Evolutionary conservation across 805 yeast species (phyloP).

Genomic region (Ogataea paraovalis): DNA sequence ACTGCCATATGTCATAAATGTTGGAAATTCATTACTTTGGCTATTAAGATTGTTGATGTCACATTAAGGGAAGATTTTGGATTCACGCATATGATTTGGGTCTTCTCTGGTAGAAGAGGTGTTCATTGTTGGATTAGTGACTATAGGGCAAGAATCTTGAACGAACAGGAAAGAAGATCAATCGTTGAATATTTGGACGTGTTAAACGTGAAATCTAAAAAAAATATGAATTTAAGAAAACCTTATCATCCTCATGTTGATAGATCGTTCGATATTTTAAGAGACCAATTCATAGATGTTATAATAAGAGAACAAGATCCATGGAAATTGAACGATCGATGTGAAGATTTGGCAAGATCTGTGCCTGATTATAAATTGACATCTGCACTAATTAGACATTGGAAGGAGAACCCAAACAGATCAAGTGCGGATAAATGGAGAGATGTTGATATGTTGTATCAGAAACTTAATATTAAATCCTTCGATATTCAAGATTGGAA

Average conservation of each 20-base stretch:
- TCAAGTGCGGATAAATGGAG: constrained; percentile 71
- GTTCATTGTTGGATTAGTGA: constrained; percentile 99
- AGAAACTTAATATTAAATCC: constrained; percentile 30
- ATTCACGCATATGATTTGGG: constrained; percentile 84
- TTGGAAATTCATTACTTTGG: constrained; percentile 89
- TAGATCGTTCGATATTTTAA: constrained; percentile 67
- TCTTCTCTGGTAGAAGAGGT: constrained; percentile 97
- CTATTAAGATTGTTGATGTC: constrained; percentile 66
- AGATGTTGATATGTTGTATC: constrained; percentile 58
- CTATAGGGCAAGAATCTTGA: constrained; percentile 66
- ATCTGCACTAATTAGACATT: constrained; percentile 48
- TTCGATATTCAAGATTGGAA: constrained; percentile 59
- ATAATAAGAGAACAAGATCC: constrained; percentile 84
- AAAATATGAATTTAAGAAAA: constrained; percentile 50
- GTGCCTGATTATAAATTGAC: constrained; percentile 59
- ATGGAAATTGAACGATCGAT: constrained; percentile 58
- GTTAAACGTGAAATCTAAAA: constrained; percentile 49
- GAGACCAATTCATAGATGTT: constrained; percentile 56
- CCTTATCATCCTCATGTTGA: constrained; percentile 89
- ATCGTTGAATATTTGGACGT: constrained; percentile 83
- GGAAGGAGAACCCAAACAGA: constrained; percentile 54
- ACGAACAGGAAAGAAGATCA: constrained; percentile 70
- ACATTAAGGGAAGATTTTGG: constrained; percentile 88
- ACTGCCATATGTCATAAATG: constrained; percentile 84
- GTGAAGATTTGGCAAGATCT: constrained; percentile 54